These are phyloP conservation scores for Microcyclospora pomicola DNA, from an alignment of 2,329 filamentous ascomycete species.

Conservation along the genomic window DNA sequence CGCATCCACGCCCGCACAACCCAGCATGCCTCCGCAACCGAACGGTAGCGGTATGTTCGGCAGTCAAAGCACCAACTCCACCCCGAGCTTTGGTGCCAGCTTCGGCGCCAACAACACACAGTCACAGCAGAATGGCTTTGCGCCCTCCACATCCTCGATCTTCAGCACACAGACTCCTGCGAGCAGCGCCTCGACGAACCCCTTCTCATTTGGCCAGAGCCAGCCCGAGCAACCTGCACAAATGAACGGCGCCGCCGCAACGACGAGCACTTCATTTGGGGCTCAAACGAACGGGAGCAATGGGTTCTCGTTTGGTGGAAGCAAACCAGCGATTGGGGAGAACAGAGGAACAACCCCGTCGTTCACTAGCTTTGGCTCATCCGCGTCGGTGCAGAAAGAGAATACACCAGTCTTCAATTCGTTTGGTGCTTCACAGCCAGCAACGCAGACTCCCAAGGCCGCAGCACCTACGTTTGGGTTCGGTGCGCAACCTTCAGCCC, in stretches of 20 bases:
- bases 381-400: neutral
- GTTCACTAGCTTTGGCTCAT: slow-evolving; percentile 1
- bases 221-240: neutral
- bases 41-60: slow-evolving; percentile 2
- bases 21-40: slow-evolving; percentile 1
- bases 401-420: neutral
- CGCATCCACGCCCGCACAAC: neutral
- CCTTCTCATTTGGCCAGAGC: slow-evolving; percentile 1
- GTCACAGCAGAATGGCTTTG: slow-evolving; percentile 4
- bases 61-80: neutral
- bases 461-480: neutral
- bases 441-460: neutral
- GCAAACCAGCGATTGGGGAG: too few species aligned
- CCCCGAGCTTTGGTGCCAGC: neutral
- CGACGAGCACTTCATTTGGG: neutral
- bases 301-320: too few species aligned
- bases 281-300: too few species aligned
- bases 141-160: slow-evolving; percentile 1
- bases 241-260: slow-evolving; percentile 1
- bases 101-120: slow-evolving; percentile 1
- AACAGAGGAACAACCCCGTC: neutral
- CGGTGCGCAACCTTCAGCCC: neutral
- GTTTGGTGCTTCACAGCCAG: neutral
- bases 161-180: neutral
- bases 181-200: neutral